Base-by-base conservation (phyloP, 371 early-diverging fungal genomes). In the Gilbertella persicaria region DNA sequence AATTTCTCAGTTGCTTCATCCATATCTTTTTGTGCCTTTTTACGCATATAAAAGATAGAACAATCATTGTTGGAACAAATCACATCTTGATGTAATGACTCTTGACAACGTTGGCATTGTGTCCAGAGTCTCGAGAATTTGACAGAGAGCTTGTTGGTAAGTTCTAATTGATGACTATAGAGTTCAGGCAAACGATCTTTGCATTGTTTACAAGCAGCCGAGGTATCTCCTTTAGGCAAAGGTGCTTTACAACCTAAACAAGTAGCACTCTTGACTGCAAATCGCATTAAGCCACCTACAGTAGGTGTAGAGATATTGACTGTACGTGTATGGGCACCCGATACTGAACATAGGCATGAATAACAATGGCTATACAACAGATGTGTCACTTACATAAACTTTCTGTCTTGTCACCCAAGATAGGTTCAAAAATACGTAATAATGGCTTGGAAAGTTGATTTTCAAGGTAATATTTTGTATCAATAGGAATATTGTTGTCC, bases 41-140 rank as follows among this genome's bases (percentile, higher is more conserved):
- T 98, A 60, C 99, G 88, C 97, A 98, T 99, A 71, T 99, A 99
- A 65, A 98, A 99, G 42, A 99, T 99, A 4, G 99, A 96, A 70
- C 99, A 98, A 73, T 99, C 99, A 71, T 90, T 91, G 65, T 94
- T 95, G 5, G 94, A 90, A 79, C 99, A 99, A 50, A 99, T 79
- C 6, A 99, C 97, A 52, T 99, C 98, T 62, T 94, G 95, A 69
- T 96, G 94, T 46, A 99, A 64, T 53, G 92, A 90, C 25, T 99
- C 97, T 73, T 99, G 98, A 71, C 99, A 99, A 33, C 99, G 84
- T 69, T 99, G 99, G 64, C 99, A 99, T 70, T 99, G 98, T 14
- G 98, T 94, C 99, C 99, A 99, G 37, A 99, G 84, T 14, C 96
- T 75, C 20, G 96, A 81, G 68, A 85, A 99, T 33, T 84, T 81